Evolutionary conservation across 495 filamentous ascomycete genomes (phyloP).

Genomic region (Gamarada debralockiae): DNA sequence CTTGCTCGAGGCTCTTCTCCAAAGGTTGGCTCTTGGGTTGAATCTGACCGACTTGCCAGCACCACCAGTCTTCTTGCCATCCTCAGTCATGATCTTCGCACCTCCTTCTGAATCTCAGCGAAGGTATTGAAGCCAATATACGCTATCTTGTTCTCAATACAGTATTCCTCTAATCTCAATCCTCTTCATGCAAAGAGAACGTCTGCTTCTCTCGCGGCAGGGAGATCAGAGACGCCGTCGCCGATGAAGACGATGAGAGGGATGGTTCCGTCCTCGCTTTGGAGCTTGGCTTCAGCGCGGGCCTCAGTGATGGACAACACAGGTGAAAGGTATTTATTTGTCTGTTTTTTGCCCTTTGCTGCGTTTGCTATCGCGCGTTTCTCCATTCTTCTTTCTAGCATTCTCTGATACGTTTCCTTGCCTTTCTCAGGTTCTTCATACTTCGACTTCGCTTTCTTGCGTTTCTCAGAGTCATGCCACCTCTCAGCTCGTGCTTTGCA

Average conservation of each 20-base stretch:
- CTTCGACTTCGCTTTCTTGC: too few relatives aligned
- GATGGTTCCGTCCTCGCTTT: slow-evolving; percentile 55
- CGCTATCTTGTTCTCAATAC: slow-evolving; percentile 56
- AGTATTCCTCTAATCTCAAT: slow-evolving; percentile 68
- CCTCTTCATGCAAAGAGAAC: slow-evolving; percentile 71
- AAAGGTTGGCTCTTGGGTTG: slow-evolving; percentile 70
- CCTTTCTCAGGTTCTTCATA: too few relatives aligned
- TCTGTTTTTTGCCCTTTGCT: too few relatives aligned
- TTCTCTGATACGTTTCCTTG: too few relatives aligned
- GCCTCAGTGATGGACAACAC: slow-evolving; percentile 61
- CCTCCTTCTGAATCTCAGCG: slow-evolving; percentile 61
- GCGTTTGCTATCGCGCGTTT: too few relatives aligned
- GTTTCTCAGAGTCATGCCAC: too few relatives aligned
- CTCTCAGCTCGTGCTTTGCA: too few relatives aligned
- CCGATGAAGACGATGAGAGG: slow-evolving; percentile 75
- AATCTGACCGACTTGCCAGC: slow-evolving; percentile 58
- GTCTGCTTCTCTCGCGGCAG: slow-evolving; percentile 70
- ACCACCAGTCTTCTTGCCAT: slow-evolving; percentile 62
- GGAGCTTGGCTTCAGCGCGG: slow-evolving; percentile 45
- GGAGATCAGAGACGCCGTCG: slow-evolving; percentile 72
- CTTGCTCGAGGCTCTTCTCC: slow-evolving; percentile 61
- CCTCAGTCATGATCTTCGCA: slow-evolving; percentile 57
- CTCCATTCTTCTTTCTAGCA: too few relatives aligned
- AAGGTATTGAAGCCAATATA: slow-evolving; percentile 67
- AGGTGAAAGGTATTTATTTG: too few relatives aligned